Evolutionary conservation across 305 asterid genomes (phyloP), one percentile per base, ranked within the genome.

Genomic region (Nicotiana rustica): DNA sequence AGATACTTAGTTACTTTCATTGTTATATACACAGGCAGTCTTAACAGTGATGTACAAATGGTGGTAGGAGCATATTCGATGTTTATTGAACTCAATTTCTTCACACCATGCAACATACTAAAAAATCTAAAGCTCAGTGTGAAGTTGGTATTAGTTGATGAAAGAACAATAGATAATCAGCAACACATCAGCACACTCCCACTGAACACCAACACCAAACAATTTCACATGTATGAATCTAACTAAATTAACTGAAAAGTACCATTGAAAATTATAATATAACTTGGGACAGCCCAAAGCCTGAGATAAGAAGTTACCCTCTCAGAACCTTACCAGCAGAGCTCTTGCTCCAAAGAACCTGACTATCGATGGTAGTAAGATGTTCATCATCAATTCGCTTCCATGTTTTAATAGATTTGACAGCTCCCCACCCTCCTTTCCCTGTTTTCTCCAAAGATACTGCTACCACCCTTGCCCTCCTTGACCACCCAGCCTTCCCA

Each of bases 381-480:
- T 84, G 87, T 57, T 89, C 85, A 85, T 94, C 96, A 52, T 96
- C 98, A 17, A 96, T 92, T 31, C 95, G 91, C 84, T 96, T 96
- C 98, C 98, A 94, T 13, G 99, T 96, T 82, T 88, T 91, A 88
- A 96, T 91, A 44, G 97, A 88, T 84, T 92, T 91, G 33, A 93
- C 96, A 4, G 85, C 84, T 65, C 98, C 98, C 98, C 97, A 96
- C 35, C 84, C 82, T 8, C 91, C 96, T 44, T 89, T 88, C 64
- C 85, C 90, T 12, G 89, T 86, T 89, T 88, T 91, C 89, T 92
- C 98, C 82, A 96, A 83, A 18, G 96, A 90, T 4, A 91, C 97
- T 4, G 89, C 92, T 77, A 96, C 98, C 92, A 94, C 81, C 83
- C 99, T 94, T n/a, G 99, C 93, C 89, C 99, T 91, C 87, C 99